These are phyloP conservation scores for Acmispon strigosus DNA, from an alignment of 306 rosid species.

Conservation along the genomic window DNA sequence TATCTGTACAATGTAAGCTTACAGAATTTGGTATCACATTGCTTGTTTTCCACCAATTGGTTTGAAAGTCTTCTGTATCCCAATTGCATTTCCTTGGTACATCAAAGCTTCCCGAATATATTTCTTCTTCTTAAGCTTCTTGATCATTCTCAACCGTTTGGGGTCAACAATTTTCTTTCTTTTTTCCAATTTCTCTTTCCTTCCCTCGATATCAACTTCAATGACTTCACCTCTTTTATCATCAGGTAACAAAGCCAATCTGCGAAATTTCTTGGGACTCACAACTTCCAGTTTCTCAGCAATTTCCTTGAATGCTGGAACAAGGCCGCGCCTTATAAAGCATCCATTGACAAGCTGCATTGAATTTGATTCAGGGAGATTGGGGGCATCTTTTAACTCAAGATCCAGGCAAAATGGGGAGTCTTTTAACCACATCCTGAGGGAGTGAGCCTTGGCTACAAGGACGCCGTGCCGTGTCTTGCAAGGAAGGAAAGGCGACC, in stretches of 20 bases:
- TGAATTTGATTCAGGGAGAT: constrained; percentile 63
- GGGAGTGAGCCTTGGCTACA: constrained; percentile 92
- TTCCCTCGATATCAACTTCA: constrained; percentile 60
- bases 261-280: constrained; percentile 86
- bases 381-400: constrained; percentile 70
- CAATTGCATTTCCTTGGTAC: constrained; percentile 23
- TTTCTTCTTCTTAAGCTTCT: constrained; percentile 38
- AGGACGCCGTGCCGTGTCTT: constrained; percentile 76
- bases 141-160: constrained; percentile 34
- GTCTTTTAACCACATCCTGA: constrained; percentile 93
- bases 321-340: constrained; percentile 79
- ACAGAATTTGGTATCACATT: not conserved
- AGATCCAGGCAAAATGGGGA: constrained; percentile 92
- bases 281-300: constrained; percentile 63
- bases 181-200: constrained; percentile 75
- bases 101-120: constrained; percentile 30
- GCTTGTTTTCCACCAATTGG: constrained; percentile 14
- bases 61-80: constrained; percentile 26
- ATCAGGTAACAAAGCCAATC: constrained; percentile 83
- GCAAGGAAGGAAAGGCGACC: constrained; percentile 91
- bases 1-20: constrained; percentile 16
- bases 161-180: constrained; percentile 39
- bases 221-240: constrained; percentile 65
- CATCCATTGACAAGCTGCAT: constrained; percentile 80
- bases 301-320: constrained; percentile 82